Evolutionary conservation across 345 rosid genomes (phyloP).

Genomic region (Bruguiera parviflora): DNA sequence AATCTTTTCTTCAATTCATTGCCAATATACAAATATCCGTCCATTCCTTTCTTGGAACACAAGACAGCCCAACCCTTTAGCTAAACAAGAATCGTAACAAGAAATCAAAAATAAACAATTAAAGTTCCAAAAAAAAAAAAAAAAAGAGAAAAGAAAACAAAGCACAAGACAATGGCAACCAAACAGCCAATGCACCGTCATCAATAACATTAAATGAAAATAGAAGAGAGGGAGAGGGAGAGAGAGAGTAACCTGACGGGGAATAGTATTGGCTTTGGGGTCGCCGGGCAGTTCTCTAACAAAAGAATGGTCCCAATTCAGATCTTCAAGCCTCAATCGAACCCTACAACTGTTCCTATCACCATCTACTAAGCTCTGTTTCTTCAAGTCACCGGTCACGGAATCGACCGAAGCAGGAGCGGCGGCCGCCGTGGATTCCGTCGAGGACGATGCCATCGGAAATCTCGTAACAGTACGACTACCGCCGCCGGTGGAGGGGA

Average conservation of each 20-base stretch:
- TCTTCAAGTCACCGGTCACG: conserved; percentile 61
- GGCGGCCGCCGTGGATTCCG: conserved; percentile 15
- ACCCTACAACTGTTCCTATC: conserved; percentile 19
- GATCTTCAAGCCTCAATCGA: conserved; percentile 59
- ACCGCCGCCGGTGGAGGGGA: conserved; percentile 14
- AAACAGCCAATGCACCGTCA: background rate
- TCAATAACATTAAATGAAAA: background rate
- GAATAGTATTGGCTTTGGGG: conserved; percentile 53
- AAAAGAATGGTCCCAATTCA: conserved; percentile 88
- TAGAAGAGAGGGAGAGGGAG: background rate
- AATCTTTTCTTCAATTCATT: too few species aligned
- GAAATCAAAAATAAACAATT: too few species aligned
- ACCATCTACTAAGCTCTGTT: conserved; percentile 46
- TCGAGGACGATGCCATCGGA: conserved; percentile 49
- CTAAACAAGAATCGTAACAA: too few species aligned
- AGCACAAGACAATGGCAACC: background rate
- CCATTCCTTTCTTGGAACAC: too few species aligned
- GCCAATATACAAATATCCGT: too few species aligned
- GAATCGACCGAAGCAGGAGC: conserved; percentile 49
- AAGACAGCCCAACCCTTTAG: too few species aligned
- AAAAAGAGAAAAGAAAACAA: background rate
- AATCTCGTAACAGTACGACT: conserved; percentile 9
- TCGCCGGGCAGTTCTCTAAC: conserved; percentile 86
- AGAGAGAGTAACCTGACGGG: conserved; percentile 64
- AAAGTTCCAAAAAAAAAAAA: too few species aligned